Percentiles rank a stretch among this genome's conserved stretches.
Evolutionary conservation across 1,284 basidiomycete genomes (phyloP).

Genomic region (Peniophora sp.): DNA sequence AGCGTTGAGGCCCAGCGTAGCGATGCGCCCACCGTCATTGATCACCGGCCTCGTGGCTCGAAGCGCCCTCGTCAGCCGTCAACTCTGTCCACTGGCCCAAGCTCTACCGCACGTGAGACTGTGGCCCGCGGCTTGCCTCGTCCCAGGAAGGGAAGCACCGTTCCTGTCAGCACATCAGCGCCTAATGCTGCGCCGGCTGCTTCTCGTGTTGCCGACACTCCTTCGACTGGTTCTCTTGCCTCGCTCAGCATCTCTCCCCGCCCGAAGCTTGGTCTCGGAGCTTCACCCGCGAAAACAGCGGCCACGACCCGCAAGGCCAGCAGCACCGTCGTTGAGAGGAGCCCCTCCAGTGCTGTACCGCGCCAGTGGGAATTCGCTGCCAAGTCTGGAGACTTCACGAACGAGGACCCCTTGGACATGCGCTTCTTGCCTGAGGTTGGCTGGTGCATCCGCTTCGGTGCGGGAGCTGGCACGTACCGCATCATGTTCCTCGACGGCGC

Average conservation of each 20-base stretch:
- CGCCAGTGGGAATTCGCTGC: neutral
- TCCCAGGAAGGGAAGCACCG: too few relatives aligned
- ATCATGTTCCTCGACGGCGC: constrained; percentile 41
- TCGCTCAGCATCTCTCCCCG: constrained; percentile 10
- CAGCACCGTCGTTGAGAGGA: constrained; percentile 11
- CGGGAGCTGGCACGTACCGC: constrained; percentile 29
- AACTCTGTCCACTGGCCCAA: neutral
- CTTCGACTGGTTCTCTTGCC: neutral
- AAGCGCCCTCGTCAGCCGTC: neutral
- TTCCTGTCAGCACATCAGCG: neutral
- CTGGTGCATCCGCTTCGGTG: constrained; percentile 34
- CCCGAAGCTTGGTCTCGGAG: constrained; percentile 7
- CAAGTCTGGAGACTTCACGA: neutral
- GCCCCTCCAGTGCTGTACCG: constrained; percentile 2
- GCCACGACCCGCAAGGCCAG: constrained; percentile 10
- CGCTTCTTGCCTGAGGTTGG: constrained; percentile 33
- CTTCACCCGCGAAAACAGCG: constrained; percentile 2
- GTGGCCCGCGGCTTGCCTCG: neutral
- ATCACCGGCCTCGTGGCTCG: neutral
- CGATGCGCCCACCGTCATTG: neutral
- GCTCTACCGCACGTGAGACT: neutral
- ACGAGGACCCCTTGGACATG: constrained; percentile 13
- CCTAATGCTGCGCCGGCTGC: neutral
- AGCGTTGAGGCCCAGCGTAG: constrained; percentile 19
- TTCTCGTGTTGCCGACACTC: neutral